phyloP scores from a whole-genome alignment of 2,329 filamentous ascomycete species.

The Ascochyta koolunga region DNA sequence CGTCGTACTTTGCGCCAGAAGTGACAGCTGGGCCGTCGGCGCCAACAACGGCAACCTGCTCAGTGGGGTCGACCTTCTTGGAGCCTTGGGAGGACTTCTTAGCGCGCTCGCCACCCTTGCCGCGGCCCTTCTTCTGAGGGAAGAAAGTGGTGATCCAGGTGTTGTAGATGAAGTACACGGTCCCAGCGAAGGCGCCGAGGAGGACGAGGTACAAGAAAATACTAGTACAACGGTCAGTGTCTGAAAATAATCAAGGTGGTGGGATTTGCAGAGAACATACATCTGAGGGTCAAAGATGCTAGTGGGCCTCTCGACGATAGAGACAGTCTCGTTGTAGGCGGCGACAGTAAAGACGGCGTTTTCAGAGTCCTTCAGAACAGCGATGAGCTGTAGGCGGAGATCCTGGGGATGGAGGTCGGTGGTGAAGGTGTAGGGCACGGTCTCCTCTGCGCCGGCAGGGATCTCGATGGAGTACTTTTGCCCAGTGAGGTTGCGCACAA shows the following conservation, averaged over 20 bases:
- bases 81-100: slow-evolving; percentile 65
- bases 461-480: slow-evolving; percentile 76
- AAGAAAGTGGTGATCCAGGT: slow-evolving; percentile 97
- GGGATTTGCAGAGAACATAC: slow-evolving; percentile 60
- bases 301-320: slow-evolving; percentile 86
- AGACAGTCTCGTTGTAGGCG: slow-evolving; percentile 81
- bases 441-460: slow-evolving; percentile 75
- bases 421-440: slow-evolving; percentile 80
- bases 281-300: slow-evolving; percentile 95
- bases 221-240: slow-evolving; percentile 54
- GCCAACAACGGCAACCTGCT: slow-evolving; percentile 68
- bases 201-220: slow-evolving; percentile 98
- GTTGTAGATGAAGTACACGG: slow-evolving; percentile 95
- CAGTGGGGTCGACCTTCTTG: slow-evolving; percentile 70
- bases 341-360: slow-evolving; percentile 76
- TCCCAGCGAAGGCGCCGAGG: slow-evolving; percentile 75
- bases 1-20: slow-evolving; percentile 79
- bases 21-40: slow-evolving; percentile 73
- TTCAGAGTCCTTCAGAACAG: slow-evolving; percentile 71
- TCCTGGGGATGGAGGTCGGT: slow-evolving; percentile 95
- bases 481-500: slow-evolving; percentile 85
- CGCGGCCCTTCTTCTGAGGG: slow-evolving; percentile 73
- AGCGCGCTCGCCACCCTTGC: slow-evolving; percentile 69
- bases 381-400: slow-evolving; percentile 75
- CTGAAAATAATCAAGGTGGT: no score